phyloP scores from a whole-genome alignment of 2,329 filamentous ascomycete genomes.

The Fusarium buxicola region DNA sequence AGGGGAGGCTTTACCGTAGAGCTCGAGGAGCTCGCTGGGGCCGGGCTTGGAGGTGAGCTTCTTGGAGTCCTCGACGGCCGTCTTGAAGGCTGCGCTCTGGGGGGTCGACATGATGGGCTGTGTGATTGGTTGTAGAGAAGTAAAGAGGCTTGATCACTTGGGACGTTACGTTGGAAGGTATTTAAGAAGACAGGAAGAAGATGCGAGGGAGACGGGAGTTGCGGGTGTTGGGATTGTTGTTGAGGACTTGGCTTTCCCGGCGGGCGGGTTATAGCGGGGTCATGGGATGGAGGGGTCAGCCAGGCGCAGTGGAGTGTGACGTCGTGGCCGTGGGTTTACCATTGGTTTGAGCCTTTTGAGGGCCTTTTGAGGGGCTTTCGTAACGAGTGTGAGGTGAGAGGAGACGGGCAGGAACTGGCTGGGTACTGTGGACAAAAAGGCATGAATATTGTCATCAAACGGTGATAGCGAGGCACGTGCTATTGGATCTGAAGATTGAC shows the following conservation, averaged over 20 bases:
- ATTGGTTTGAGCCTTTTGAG: conserved; percentile 14
- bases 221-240: conserved; percentile 39
- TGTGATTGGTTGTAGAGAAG: conserved; percentile 7
- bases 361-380: conserved; percentile 4
- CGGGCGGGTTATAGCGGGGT: conserved; percentile 40
- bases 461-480: conserved; percentile 20
- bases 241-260: conserved; percentile 35
- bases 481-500: no score
- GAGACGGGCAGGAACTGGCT: conserved; percentile 10
- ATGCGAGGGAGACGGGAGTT: conserved; percentile 13
- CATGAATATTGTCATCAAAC: conserved; percentile 11
- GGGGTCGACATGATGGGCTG: conserved; percentile 54
- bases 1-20: conserved; percentile 62
- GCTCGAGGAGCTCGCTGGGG: conserved; percentile 73
- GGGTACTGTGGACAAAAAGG: no score
- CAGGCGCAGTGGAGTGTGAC: conserved; percentile 21
- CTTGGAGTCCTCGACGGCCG: conserved; percentile 71
- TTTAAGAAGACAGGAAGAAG: conserved; percentile 1
- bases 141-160: background rate
- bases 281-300: conserved; percentile 39
- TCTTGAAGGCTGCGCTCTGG: conserved; percentile 62
- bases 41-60: conserved; percentile 74
- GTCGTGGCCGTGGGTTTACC: conserved; percentile 27
- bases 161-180: background rate
- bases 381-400: conserved; percentile 1